These are phyloP conservation scores for Phialocephala sp. DNA, from an alignment of 2,329 filamentous ascomycete genomes.

Conservation along the genomic window DNA sequence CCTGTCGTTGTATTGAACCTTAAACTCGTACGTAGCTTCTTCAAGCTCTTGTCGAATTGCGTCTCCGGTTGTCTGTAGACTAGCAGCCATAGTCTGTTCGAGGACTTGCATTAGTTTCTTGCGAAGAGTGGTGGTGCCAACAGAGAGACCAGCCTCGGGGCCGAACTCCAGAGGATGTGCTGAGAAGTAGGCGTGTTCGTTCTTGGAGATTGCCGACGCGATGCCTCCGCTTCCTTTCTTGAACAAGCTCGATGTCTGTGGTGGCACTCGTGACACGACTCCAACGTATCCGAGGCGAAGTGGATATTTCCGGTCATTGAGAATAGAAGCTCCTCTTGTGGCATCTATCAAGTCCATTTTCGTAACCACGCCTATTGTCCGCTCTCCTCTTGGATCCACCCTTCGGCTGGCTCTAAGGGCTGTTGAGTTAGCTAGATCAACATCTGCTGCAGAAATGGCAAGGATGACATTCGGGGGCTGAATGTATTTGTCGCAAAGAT, in stretches of 20 bases:
- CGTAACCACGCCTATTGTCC: conserved; percentile 97
- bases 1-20: conserved; percentile 98
- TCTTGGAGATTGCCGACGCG: conserved; percentile 79
- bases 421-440: conserved; percentile 95
- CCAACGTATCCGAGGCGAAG: conserved; percentile 95
- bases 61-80: conserved; percentile 85
- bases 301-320: conserved; percentile 91
- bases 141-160: conserved; percentile 70
- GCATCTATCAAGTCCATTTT: conserved; percentile 98
- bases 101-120: conserved; percentile 98
- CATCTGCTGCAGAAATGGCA: conserved; percentile 95
- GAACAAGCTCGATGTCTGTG: conserved; percentile 70
- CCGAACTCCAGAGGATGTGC: conserved; percentile 83
- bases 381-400: conserved; percentile 91
- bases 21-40: conserved; percentile 97
- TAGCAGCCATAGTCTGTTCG: conserved; percentile 96
- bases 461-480: conserved; percentile 94
- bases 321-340: conserved; percentile 74
- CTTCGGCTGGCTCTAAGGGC: conserved; percentile 87
- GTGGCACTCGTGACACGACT: conserved; percentile 84
- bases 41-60: conserved; percentile 94
- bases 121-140: conserved; percentile 84
- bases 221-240: conserved; percentile 83
- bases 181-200: conserved; percentile 87
- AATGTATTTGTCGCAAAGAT: conserved; percentile 98